A percentile compares a stretch with the other conserved stretches of the same genome.
phyloP scores from a whole-genome alignment of 2,329 filamentous ascomycete genomes.

The Geoglossum cookeanum region DNA sequence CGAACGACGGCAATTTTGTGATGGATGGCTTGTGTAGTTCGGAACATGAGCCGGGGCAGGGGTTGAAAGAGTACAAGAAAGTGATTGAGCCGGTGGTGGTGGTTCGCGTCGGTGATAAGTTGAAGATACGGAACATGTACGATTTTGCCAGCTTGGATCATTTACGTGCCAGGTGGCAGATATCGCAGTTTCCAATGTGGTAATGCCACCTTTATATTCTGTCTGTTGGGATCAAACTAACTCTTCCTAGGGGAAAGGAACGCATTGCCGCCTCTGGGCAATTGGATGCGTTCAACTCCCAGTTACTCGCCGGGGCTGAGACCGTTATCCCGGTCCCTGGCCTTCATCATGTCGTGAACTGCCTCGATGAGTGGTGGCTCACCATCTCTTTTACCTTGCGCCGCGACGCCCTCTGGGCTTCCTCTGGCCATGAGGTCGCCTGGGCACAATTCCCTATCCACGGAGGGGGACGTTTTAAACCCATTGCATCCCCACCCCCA shows the following conservation, averaged over 20 bases:
- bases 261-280: background rate
- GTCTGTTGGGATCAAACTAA: background rate
- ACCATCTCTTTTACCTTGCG: slow-evolving; percentile 26
- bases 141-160: slow-evolving; percentile 29
- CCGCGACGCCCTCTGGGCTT: slow-evolving; percentile 27
- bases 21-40: slow-evolving; percentile 40
- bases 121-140: slow-evolving; percentile 30
- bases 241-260: background rate
- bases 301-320: slow-evolving; percentile 6
- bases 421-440: slow-evolving; percentile 33
- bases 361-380: slow-evolving; percentile 24
- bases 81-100: slow-evolving; percentile 35
- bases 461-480: background rate
- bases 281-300: slow-evolving; percentile 11
- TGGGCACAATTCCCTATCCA: slow-evolving; percentile 30
- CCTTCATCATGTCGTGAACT: slow-evolving; percentile 12
- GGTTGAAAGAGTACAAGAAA: slow-evolving; percentile 37
- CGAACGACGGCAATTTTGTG: slow-evolving; percentile 41
- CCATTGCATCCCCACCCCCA: background rate
- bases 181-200: background rate
- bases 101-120: slow-evolving; percentile 18
- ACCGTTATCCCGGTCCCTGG: slow-evolving; percentile 7
- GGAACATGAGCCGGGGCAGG: slow-evolving; percentile 36
- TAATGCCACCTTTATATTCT: background rate
- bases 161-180: slow-evolving; percentile 12